Base-by-base conservation (phyloP, 1,284 basidiomycete species). In the Veloboletus limbatus region DNA sequence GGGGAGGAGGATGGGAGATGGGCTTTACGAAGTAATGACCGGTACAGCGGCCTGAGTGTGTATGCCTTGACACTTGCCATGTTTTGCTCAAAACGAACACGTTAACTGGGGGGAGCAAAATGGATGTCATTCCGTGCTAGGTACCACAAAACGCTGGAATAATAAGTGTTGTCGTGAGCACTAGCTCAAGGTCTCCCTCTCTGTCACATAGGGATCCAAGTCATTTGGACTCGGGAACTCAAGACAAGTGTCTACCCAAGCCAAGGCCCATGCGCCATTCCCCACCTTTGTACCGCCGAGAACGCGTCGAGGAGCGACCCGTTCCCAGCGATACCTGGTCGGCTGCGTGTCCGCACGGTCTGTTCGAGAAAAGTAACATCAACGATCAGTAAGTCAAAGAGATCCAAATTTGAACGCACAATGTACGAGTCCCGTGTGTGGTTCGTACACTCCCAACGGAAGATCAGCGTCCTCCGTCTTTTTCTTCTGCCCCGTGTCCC, bases 191-290 rank as follows among this genome's bases (percentile, higher is more conserved):
- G n/a, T 4, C n/a, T 62, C 52, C 45, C 61, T 55, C 47, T 60
- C 48, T 11, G 11, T 13, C 26, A 35, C 45, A 17, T 31, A 33
- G 14, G 50, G 41, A 27, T 65, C 61, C 32, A 56, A 24, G 25
- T 59, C 54, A 16, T 59, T 51, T 18, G 56, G 47, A n/a, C 52
- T 33, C 0, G 62, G 57, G 1, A 74, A 52, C 46, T 86, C 79
- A 75, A 90, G 80, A 40, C 80, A 69, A 0, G 84, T 88, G 57
- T 90, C 88, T 18, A 90, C 71, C 77, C 83, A 86, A 6, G 85
- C 84, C 31, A 91, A 65, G 0, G 76, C 85, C 88, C 88, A 91
- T 3, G 83, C 87, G 0, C 78, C 79, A 52, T 84, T 82, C 2
- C 87, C 87, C 3, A 77, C 77, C 62, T 86, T 87, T 0, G 82